phyloP scores from a whole-genome alignment of 208 protist species.

The Crithidia fasciculata region DNA sequence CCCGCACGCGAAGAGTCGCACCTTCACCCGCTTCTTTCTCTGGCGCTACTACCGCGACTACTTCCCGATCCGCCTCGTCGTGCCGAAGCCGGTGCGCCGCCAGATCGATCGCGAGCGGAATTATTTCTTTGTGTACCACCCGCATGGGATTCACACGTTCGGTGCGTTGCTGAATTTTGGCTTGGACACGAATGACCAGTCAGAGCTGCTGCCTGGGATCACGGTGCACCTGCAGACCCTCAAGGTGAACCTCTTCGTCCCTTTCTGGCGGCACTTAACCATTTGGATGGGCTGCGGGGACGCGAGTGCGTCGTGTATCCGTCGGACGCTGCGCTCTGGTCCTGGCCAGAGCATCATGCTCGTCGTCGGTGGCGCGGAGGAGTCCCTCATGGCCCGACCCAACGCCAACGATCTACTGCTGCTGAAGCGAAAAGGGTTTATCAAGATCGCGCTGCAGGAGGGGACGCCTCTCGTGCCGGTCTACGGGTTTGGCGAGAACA shows the following conservation, averaged over 20 bases:
- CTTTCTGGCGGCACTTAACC: constrained; percentile 85
- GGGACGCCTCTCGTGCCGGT: constrained; percentile 80
- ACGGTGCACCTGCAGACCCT: constrained; percentile 82
- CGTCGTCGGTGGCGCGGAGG: constrained; percentile 83
- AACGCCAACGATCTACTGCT: constrained; percentile 79
- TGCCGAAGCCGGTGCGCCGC: constrained; percentile 48
- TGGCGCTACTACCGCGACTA: constrained; percentile 83
- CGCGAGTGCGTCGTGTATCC: constrained; percentile 75
- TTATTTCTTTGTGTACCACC: constrained; percentile 92
- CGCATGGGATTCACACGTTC: constrained; percentile 90
- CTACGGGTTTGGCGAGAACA: constrained; percentile 90
- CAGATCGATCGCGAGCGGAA: constrained; percentile 60
- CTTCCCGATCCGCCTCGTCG: constrained; percentile 82
- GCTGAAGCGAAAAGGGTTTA: constrained; percentile 81
- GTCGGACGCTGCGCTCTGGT: constrained; percentile 65
- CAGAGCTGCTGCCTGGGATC: constrained; percentile 67
- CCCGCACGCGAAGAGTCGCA: constrained; percentile 38
- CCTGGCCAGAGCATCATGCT: constrained; percentile 85
- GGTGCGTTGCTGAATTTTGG: constrained; percentile 84
- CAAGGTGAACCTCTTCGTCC: constrained; percentile 86
- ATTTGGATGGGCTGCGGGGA: constrained; percentile 74
- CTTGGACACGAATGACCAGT: constrained; percentile 48
- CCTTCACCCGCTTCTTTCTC: constrained; percentile 36
- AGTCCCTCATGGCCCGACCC: constrained; percentile 73
- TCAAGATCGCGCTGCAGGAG: constrained; percentile 86